phyloP scores from a whole-genome alignment of 2,329 filamentous ascomycete genomes.

The Scedosporium apiospermum region DNA sequence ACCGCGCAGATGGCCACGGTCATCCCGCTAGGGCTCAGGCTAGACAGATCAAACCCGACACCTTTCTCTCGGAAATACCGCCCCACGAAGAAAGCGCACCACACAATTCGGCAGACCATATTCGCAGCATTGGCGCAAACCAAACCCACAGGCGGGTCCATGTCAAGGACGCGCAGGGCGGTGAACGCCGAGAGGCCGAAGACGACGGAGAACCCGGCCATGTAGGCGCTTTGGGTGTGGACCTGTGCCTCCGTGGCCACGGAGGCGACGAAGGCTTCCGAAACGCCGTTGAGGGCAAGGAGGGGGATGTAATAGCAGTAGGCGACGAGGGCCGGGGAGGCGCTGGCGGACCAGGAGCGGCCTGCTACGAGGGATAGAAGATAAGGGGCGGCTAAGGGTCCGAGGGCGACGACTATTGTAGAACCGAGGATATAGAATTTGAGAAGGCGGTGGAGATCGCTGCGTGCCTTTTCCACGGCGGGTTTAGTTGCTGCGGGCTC shows the following conservation, averaged over 20 bases:
- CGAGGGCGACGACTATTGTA: conserved; percentile 56
- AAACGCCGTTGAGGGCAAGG: conserved; percentile 81
- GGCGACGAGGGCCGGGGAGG: conserved; percentile 60
- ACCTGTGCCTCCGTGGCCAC: conserved; percentile 70
- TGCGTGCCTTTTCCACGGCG: conserved; percentile 25
- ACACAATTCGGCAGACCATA: conserved; percentile 75
- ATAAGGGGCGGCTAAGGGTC: conserved; percentile 64
- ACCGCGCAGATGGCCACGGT: conserved; percentile 34
- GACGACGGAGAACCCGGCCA: conserved; percentile 68
- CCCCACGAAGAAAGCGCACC: conserved; percentile 67
- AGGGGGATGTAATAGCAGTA: conserved; percentile 95
- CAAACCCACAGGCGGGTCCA: conserved; percentile 65
- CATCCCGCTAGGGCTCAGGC: conserved; percentile 32
- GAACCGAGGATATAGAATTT: conserved; percentile 68
- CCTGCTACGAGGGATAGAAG: conserved; percentile 71
- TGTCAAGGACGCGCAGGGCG: conserved; percentile 56
- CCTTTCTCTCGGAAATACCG: conserved; percentile 47
- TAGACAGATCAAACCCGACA: conserved; percentile 27
- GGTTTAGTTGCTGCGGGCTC: conserved; percentile 9
- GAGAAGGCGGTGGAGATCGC: conserved; percentile 55
- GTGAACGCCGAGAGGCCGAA: conserved; percentile 70
- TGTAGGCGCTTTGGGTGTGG: conserved; percentile 69
- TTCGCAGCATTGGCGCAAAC: conserved; percentile 85
- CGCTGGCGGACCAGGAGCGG: conserved; percentile 63
- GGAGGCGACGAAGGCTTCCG: conserved; percentile 86